A percentile compares a stretch with the other conserved stretches of the same genome.
Evolutionary conservation across 495 filamentous ascomycete genomes (phyloP).

Genomic region (Rhizodiscina lignyota): DNA sequence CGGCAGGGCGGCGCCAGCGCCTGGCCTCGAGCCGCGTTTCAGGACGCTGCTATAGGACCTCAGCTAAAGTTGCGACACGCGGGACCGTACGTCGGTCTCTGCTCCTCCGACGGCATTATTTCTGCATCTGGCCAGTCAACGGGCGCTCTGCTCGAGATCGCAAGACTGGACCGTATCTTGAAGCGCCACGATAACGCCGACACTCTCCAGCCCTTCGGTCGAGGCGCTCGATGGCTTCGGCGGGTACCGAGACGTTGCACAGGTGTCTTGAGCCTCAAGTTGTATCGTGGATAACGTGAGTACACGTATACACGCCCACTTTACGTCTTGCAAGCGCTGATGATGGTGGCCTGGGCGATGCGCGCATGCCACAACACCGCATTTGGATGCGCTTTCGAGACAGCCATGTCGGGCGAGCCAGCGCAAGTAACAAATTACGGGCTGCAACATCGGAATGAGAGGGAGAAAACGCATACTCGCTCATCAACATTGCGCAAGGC

Average conservation of each 20-base stretch:
- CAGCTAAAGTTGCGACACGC: not conserved
- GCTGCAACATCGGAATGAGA: not conserved
- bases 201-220: not conserved
- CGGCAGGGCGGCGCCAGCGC: no score
- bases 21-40: no score
- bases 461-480: not conserved
- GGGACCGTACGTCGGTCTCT: not conserved
- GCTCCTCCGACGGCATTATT: no score
- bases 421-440: no score
- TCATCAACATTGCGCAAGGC: not conserved
- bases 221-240: not conserved
- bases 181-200: not conserved
- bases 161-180: not conserved
- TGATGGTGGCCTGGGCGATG: no score
- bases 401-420: no score
- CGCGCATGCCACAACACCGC: no score
- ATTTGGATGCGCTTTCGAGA: no score
- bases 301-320: no score
- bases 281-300: no score
- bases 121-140: not conserved
- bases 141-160: not conserved
- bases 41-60: not conserved
- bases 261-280: no score
- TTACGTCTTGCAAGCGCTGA: no score
- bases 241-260: not conserved